phyloP scores from a whole-genome alignment of 352 stramenopile species.

The Thalassiosira exigua region DNA sequence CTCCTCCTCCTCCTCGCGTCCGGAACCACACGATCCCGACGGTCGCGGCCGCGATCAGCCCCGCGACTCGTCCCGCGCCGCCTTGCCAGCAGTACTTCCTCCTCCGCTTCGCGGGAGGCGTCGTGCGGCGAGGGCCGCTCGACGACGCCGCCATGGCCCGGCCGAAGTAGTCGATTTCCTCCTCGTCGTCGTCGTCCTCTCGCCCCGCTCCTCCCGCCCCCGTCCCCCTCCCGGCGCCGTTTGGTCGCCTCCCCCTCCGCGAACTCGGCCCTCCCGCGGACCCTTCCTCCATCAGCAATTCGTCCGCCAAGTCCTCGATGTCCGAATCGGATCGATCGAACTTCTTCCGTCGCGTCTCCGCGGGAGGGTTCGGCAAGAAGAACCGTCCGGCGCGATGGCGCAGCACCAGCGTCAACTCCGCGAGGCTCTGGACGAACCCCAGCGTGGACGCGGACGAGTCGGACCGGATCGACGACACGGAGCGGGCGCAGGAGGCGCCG shows the following conservation, averaged over 20 bases:
- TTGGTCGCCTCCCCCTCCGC: too few species aligned
- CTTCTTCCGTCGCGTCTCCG: constrained; percentile 44
- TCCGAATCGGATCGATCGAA: constrained; percentile 51
- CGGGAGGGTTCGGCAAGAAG: constrained; percentile 40
- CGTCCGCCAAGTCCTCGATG: constrained; percentile 38
- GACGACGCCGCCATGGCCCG: constrained; percentile 42
- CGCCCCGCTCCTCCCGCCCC: too few species aligned
- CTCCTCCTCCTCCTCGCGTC: constrained; percentile 4
- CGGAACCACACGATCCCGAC: constrained; percentile 27
- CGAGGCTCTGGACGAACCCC: constrained; percentile 20
- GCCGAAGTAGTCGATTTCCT: constrained; percentile 63
- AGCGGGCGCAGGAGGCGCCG: too few species aligned
- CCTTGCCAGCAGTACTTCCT: constrained; percentile 15
- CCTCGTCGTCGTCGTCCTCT: constrained; percentile 20
- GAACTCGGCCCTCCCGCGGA: constrained; percentile 13
- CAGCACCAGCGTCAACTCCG: constrained; percentile 28
- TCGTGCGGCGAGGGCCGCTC: too few species aligned
- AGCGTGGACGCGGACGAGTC: constrained; percentile 14
- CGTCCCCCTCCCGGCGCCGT: too few species aligned
- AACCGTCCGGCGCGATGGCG: constrained; percentile 33
- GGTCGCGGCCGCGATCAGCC: constrained; percentile 18
- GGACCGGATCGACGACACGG: too few species aligned
- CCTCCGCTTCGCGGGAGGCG: background rate
- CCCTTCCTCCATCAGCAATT: constrained; percentile 44
- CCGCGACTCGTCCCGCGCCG: constrained; percentile 8